Percentiles rank a stretch among this genome's conserved stretches.
Conservation (phyloP, 164 flowering plant species). For the Umbilicus rupestris region DNA sequence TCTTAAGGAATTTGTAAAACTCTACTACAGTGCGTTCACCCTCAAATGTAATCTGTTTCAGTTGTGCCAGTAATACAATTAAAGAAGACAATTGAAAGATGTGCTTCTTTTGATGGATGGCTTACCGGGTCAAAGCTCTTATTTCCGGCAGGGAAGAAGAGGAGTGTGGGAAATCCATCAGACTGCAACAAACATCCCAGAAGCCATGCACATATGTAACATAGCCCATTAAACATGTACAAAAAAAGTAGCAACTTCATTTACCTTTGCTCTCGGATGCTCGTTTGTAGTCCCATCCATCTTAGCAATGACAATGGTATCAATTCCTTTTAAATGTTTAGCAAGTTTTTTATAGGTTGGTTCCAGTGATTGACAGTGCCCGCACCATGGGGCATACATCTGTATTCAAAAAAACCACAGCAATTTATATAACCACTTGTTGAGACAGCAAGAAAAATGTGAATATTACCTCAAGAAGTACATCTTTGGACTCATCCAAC, state of each 20-base stretch:
- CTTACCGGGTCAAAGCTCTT: constrained; percentile 13
- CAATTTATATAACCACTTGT: neutral
- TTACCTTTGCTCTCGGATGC: constrained; percentile 89
- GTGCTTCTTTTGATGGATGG: neutral
- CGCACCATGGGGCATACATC: constrained; percentile 99
- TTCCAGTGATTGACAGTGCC: constrained; percentile 86
- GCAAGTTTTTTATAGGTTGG: constrained; percentile 92
- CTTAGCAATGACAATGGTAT: constrained; percentile 80
- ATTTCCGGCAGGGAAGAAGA: constrained; percentile 11
- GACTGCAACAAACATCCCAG: neutral
- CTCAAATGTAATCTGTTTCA: neutral
- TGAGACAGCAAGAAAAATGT: neutral
- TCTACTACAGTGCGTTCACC: constrained; percentile 11
- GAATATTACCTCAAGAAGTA: constrained; percentile 81
- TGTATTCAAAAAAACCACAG: constrained; percentile 17
- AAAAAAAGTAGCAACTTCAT: neutral
- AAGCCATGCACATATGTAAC: neutral
- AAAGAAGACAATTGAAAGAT: neutral
- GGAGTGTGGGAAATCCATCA: constrained; percentile 10
- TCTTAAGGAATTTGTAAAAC: constrained; percentile 9
- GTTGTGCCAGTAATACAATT: neutral
- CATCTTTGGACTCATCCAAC: constrained; percentile 96
- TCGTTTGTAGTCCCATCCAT: constrained; percentile 98
- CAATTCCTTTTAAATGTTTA: constrained; percentile 67
- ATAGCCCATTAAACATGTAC: neutral